These are phyloP conservation scores for Novymonas esmeraldas DNA, from an alignment of 208 protist species.

Conservation along the genomic window DNA sequence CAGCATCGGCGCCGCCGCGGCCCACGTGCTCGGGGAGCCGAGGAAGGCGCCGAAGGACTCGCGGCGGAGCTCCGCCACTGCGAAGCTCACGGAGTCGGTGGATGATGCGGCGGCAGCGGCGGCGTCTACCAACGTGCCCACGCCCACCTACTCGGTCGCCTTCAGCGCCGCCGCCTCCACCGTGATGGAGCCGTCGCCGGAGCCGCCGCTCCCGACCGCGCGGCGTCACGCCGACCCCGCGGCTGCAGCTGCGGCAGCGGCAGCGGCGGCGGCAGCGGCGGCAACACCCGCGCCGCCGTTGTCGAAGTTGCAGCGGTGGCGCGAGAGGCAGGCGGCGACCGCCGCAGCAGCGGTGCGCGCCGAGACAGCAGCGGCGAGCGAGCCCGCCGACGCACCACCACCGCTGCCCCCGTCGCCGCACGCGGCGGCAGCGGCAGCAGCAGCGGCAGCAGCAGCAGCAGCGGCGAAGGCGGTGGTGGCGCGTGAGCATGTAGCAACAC, in stretches of 20 bases:
- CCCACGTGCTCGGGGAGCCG: not conserved
- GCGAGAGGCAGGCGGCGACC: not conserved
- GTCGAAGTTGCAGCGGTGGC: not conserved
- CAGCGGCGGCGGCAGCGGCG: not conserved
- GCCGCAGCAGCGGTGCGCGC: no score
- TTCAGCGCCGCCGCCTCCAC: not conserved
- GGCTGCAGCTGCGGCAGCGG: not conserved
- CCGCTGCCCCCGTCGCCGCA: no score
- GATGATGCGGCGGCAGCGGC: constrained; percentile 5
- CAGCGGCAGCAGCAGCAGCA: not conserved
- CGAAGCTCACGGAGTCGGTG: not conserved
- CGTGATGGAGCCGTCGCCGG: not conserved
- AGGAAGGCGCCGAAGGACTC: not conserved
- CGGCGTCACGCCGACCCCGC: not conserved
- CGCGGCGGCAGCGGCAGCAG: no score
- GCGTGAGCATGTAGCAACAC: not conserved
- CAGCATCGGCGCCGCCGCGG: not conserved
- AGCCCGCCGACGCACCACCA: no score
- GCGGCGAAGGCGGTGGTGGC: not conserved
- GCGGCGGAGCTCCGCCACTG: not conserved
- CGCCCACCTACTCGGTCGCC: constrained; percentile 3
- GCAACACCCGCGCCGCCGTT: not conserved
- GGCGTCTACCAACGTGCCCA: not conserved
- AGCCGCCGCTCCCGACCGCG: not conserved
- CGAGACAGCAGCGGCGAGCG: not conserved